Base-by-base conservation (phyloP, 2,329 filamentous ascomycete species). In the Emericellopsis atlantica region DNA sequence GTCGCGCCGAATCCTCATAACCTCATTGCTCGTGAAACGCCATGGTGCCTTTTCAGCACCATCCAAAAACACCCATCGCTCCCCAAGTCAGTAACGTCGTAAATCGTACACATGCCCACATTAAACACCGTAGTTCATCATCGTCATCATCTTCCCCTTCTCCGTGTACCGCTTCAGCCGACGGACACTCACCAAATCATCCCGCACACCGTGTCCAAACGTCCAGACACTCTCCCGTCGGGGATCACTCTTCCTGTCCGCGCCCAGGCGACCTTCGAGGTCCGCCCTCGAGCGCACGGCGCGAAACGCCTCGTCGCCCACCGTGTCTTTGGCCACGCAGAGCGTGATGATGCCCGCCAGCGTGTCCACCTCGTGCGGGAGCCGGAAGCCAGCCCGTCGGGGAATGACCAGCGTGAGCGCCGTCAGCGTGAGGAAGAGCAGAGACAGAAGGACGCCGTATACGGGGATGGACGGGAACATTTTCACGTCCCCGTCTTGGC, bases 321-420 rank as follows among this genome's bases (percentile, higher is more conserved):
- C 65, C 15, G 93, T 65, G 21, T 81, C 80, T 35, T 79, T 80
- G 49, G 81, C 79, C 44, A 84, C 78, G 34, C 90, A 67, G 55
- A 90, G 89, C 53, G 78, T 81, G 49, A 93, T 72, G 18, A 89
- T 68, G 55, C 89, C 86, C 1, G 84, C 83, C 15, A 93, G 68
- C 37, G 74, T 85, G 45, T 71, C 74, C 33, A 84, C 78, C 5
- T 71, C 70, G 54, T 93, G 87, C 0, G 87, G 86, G 2, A 94
- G 71, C 34, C 79, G 66, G 48, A 79, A 76, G 32, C 70, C 65
- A 34, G 66, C 62, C 12, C 84, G 72, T 11, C 66, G 62, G 0
- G 81, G 81, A 49, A 83, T 62, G 43, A 86, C 62, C 6, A 74
- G 59, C 34, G 74, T 54, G 39, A 90, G 66, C 11, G 71, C 77